Percentiles rank a stretch among this genome's conserved stretches.
phyloP scores from a whole-genome alignment of 352 stramenopile genomes.

The Phytophthora ohioensis region DNA sequence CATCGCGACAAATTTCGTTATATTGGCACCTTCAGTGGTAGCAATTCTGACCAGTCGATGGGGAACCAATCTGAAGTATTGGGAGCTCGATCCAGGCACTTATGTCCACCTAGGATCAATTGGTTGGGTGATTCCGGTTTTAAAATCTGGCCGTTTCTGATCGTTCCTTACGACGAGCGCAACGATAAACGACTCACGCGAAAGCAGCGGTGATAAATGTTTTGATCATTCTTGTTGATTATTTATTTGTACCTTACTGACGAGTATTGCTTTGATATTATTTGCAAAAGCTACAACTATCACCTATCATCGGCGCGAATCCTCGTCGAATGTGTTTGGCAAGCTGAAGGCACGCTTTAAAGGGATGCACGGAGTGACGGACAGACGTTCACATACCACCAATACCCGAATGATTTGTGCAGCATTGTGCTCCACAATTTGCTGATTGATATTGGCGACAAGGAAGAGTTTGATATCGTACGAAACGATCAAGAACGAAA shows the following conservation, averaged over 20 bases:
- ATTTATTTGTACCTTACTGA: too few relatives aligned
- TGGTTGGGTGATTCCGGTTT: slow-evolving; percentile 21
- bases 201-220: slow-evolving; percentile 4
- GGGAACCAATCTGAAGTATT: slow-evolving; percentile 20
- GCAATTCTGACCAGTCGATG: slow-evolving; percentile 24
- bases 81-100: not conserved
- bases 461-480: not conserved
- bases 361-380: not conserved
- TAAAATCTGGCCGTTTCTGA: slow-evolving; percentile 23
- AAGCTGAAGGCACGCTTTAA: slow-evolving; percentile 11
- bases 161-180: slow-evolving; percentile 18
- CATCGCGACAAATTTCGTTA: slow-evolving; percentile 23
- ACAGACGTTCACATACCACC: not conserved
- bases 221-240: not conserved
- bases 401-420: slow-evolving; percentile 11
- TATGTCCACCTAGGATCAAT: slow-evolving; percentile 19
- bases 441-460: slow-evolving; percentile 2
- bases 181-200: not conserved
- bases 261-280: not conserved
- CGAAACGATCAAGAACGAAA: too few relatives aligned
- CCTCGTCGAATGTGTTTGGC: slow-evolving; percentile 13
- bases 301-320: slow-evolving; percentile 2
- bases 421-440: slow-evolving; percentile 1
- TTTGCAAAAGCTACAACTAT: slow-evolving; percentile 15
- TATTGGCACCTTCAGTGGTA: slow-evolving; percentile 17